Percentiles rank a stretch among this genome's conserved stretches.
phyloP scores from a whole-genome alignment of 768 basidiomycete species.

The Boletus sp. region DNA sequence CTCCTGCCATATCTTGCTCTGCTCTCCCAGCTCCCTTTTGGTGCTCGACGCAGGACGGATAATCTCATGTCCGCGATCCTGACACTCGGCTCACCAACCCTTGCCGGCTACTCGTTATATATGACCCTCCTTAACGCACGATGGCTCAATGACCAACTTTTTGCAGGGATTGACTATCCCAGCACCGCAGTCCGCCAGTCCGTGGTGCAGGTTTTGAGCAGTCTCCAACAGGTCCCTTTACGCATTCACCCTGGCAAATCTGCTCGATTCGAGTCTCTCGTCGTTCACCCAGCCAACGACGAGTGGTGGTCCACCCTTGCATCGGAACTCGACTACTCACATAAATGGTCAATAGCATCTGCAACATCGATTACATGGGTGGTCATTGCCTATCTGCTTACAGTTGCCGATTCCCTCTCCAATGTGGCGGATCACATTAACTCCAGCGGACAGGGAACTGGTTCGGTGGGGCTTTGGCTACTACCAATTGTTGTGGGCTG shows the following conservation, averaged over 20 bases:
- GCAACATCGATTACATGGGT: slow-evolving; percentile 19
- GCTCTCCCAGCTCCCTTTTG: slow-evolving; percentile 48
- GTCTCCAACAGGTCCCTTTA: slow-evolving; percentile 43
- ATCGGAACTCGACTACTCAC: slow-evolving; percentile 33
- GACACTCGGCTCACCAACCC: slow-evolving; percentile 41
- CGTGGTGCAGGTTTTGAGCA: slow-evolving; percentile 35
- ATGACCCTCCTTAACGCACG: slow-evolving; percentile 41
- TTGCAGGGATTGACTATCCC: neutral
- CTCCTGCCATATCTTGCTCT: slow-evolving; percentile 21
- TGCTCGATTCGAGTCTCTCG: slow-evolving; percentile 36
- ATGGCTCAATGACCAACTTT: slow-evolving; percentile 22
- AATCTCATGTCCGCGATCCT: slow-evolving; percentile 26
- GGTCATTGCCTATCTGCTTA: neutral
- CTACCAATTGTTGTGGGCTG: neutral
- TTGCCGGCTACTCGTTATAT: slow-evolving; percentile 43
- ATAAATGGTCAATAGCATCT: slow-evolving; percentile 39
- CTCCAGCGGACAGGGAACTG: slow-evolving; percentile 37
- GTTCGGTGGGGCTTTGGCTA: slow-evolving; percentile 42
- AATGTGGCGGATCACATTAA: slow-evolving; percentile 21
- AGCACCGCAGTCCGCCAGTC: neutral
- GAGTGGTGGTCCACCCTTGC: slow-evolving; percentile 37
- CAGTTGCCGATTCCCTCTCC: slow-evolving; percentile 7
- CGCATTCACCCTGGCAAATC: slow-evolving; percentile 24
- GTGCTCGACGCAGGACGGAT: slow-evolving; percentile 36
- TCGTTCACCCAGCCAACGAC: slow-evolving; percentile 40